A percentile compares a stretch with the other conserved stretches of the same genome.
Conservation (phyloP, 176 grass and related monocot species). For the Elymus sibiricus region DNA sequence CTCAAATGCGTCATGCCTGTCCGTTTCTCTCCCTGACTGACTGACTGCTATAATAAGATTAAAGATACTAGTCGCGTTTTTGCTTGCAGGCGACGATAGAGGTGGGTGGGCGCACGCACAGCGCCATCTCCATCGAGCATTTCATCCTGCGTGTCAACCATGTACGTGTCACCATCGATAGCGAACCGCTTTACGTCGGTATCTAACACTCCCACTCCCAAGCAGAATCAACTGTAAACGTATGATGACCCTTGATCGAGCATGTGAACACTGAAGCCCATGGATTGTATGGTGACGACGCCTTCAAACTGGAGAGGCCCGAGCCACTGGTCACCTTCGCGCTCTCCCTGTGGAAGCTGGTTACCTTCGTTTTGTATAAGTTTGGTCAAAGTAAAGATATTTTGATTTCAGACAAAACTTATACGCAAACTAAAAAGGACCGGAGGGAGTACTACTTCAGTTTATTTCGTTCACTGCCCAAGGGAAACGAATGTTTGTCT, state of each 20-base stretch:
- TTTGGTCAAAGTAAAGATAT: no score
- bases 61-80: neutral
- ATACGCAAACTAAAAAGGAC: no score
- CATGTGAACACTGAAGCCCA: constrained; percentile 39
- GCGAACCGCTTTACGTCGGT: neutral
- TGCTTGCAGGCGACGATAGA: constrained; percentile 63
- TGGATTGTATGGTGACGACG: constrained; percentile 30
- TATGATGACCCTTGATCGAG: neutral
- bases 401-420: no score
- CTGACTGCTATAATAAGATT: neutral
- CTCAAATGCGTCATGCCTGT: neutral
- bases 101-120: constrained; percentile 70
- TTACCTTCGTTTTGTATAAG: neutral
- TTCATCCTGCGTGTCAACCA: constrained; percentile 84
- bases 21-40: neutral
- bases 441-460: no score
- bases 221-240: neutral
- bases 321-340: constrained; percentile 89
- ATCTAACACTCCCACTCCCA: neutral
- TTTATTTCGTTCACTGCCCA: no score
- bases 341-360: constrained; percentile 90
- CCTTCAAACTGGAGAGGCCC: constrained; percentile 80
- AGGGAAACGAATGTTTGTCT: no score
- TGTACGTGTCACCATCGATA: constrained; percentile 33
- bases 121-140: constrained; percentile 91